Conservation (phyloP, 2,329 filamentous ascomycete genomes). For the Neonectria magnoliae region DNA sequence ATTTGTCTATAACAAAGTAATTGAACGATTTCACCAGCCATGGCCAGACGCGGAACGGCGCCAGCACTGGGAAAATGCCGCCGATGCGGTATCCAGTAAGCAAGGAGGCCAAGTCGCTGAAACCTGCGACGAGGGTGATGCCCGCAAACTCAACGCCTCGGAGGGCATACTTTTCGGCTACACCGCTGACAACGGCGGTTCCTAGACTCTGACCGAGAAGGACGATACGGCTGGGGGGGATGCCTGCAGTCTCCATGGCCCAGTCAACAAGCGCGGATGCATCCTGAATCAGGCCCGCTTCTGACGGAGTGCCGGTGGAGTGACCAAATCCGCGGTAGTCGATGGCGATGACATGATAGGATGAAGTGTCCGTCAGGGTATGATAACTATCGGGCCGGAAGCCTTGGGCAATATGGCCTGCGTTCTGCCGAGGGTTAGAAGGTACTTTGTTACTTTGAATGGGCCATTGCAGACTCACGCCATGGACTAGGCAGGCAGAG, state of each 20-base stretch:
- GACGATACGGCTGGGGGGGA: conserved; percentile 78
- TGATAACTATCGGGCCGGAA: conserved; percentile 82
- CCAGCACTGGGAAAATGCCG: conserved; percentile 83
- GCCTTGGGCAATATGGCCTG: conserved; percentile 84
- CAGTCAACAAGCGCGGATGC: conserved; percentile 79
- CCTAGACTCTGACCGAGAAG: conserved; percentile 89
- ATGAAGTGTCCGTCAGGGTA: conserved; percentile 75
- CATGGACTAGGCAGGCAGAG: conserved; percentile 62
- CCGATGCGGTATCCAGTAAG: conserved; percentile 80
- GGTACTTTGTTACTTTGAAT: background rate
- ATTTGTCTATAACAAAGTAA: conserved; percentile 77
- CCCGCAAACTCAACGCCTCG: conserved; percentile 77
- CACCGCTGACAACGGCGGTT: conserved; percentile 82
- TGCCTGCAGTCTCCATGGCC: conserved; percentile 69
- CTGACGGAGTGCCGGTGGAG: conserved; percentile 82
- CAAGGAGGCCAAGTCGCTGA: conserved; percentile 78
- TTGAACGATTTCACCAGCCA: conserved; percentile 69
- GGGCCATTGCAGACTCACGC: conserved; percentile 57
- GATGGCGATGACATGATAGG: conserved; percentile 84
- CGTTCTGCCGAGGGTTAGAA: conserved; percentile 67
- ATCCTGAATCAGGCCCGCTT: conserved; percentile 83
- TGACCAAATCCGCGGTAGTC: conserved; percentile 91
- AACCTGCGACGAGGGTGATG: conserved; percentile 81
- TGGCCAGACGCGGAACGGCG: conserved; percentile 76
- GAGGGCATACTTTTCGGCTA: conserved; percentile 74